Percentiles rank a stretch among this genome's conserved stretches.
Evolutionary conservation across 2,329 filamentous ascomycete genomes (phyloP).

Genomic region (Aspergillus tubingensis): DNA sequence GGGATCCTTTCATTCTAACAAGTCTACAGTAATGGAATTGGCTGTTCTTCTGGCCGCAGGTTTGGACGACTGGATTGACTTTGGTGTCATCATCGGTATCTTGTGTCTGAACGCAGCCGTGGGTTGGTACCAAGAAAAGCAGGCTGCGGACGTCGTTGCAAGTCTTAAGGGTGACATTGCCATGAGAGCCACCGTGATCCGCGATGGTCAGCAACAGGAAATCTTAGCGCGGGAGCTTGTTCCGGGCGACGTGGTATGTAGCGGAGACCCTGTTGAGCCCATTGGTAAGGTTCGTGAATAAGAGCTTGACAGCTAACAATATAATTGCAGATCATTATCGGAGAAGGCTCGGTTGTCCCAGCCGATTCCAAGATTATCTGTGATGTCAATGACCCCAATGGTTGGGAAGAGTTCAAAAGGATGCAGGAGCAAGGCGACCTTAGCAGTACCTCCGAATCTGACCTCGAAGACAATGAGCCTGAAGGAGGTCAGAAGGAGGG

Average conservation of each 20-base stretch:
- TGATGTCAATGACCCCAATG: conserved; percentile 67
- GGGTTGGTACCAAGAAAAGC: conserved; percentile 81
- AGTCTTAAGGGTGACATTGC: conserved; percentile 77
- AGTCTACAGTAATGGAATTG: conserved; percentile 65
- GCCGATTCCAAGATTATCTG: conserved; percentile 72
- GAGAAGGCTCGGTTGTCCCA: conserved; percentile 71
- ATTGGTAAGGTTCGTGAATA: neutral
- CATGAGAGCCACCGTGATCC: conserved; percentile 68
- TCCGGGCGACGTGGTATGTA: conserved; percentile 69
- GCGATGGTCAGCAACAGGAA: conserved; percentile 65
- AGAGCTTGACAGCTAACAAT: conserved; percentile 19
- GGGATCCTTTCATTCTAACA: conserved; percentile 16
- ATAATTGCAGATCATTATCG: conserved; percentile 60
- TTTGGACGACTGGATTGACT: conserved; percentile 74
- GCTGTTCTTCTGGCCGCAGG: conserved; percentile 73
- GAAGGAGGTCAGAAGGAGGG: conserved; percentile 14
- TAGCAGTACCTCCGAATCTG: conserved; percentile 52
- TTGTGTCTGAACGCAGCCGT: conserved; percentile 72
- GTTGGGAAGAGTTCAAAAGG: conserved; percentile 66
- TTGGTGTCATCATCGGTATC: conserved; percentile 77
- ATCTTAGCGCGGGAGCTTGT: conserved; percentile 72
- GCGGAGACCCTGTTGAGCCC: neutral
- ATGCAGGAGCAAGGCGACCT: conserved; percentile 64
- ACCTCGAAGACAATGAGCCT: conserved; percentile 56
- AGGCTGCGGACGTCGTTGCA: conserved; percentile 75